Conservation (phyloP, 192 early-diverging fungal genomes). For the Umbelopsis vinacea region DNA sequence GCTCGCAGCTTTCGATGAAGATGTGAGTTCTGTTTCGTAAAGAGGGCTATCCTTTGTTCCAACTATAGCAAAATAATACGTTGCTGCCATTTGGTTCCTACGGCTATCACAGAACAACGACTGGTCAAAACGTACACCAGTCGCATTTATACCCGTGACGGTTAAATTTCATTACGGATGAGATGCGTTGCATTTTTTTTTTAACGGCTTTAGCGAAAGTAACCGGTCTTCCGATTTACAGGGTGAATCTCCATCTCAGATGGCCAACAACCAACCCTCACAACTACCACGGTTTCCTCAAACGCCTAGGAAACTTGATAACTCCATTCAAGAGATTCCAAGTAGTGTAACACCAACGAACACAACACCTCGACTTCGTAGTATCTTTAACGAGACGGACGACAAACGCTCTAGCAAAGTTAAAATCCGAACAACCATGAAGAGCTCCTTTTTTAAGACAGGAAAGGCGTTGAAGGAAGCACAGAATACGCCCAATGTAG, state of each 20-base stretch:
- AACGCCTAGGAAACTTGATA: neutral
- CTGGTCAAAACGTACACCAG: no score
- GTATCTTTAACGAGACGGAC: neutral
- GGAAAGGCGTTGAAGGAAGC: neutral
- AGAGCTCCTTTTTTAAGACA: slow-evolving; percentile 13
- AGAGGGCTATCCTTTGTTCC: slow-evolving; percentile 95
- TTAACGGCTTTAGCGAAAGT: neutral
- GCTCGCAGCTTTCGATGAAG: slow-evolving; percentile 46
- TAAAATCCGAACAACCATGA: slow-evolving; percentile 5
- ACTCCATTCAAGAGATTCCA: neutral
- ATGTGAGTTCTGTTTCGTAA: slow-evolving; percentile 90
- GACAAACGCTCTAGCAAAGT: neutral
- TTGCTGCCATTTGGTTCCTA: slow-evolving; percentile 1
- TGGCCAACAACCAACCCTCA: neutral
- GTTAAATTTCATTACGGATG: neutral
- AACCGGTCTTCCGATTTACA: neutral
- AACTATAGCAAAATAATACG: slow-evolving; percentile 91
- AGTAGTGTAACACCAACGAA: slow-evolving; percentile 5
- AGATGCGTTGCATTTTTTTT: neutral
- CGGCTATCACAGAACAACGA: no score
- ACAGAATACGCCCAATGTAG: neutral
- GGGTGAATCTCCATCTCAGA: neutral
- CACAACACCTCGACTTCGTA: neutral
- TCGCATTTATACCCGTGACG: neutral
- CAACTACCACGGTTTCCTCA: neutral